Evolutionary conservation across 2,329 filamentous ascomycete species (phyloP).

Genomic region (Ceratocystis colombiana): DNA sequence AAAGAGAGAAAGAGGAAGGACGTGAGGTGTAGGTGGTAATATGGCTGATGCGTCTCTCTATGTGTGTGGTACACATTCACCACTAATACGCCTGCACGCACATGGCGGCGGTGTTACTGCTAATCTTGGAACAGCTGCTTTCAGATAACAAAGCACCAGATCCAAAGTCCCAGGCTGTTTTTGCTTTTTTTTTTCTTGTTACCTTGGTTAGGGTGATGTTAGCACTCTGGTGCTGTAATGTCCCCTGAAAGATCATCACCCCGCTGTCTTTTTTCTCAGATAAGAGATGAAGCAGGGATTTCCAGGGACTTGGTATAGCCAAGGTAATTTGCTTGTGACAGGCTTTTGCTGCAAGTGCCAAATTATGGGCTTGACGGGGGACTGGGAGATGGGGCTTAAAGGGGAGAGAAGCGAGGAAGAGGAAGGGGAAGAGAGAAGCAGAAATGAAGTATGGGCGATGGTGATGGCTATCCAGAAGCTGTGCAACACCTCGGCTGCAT

Average conservation of each 20-base stretch:
- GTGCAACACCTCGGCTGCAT: too few species aligned
- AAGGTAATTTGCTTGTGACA: conserved; percentile 18
- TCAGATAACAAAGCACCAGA: too few species aligned
- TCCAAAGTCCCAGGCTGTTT: too few species aligned
- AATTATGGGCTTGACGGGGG: conserved; percentile 19
- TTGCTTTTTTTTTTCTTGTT: too few species aligned
- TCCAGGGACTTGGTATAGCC: conserved; percentile 9
- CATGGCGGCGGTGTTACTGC: too few species aligned
- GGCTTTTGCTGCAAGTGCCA: conserved; percentile 23
- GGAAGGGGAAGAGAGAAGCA: not conserved
- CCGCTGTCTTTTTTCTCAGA: too few species aligned
- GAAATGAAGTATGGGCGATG: not conserved
- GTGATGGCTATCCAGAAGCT: too few species aligned
- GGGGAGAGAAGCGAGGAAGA: not conserved
- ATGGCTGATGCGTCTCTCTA: too few species aligned
- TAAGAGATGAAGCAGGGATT: not conserved
- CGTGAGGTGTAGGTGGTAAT: not conserved
- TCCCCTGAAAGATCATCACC: too few species aligned
- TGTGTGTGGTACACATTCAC: too few species aligned
- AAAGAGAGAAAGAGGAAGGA: not conserved
- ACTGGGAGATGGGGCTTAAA: conserved; percentile 10
- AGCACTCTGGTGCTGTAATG: not conserved
- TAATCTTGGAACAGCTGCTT: too few species aligned
- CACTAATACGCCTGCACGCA: too few species aligned
- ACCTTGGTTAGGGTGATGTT: not conserved